Base-by-base conservation (phyloP, 2,329 filamentous ascomycete species). In the Trichoderma sp. region DNA sequence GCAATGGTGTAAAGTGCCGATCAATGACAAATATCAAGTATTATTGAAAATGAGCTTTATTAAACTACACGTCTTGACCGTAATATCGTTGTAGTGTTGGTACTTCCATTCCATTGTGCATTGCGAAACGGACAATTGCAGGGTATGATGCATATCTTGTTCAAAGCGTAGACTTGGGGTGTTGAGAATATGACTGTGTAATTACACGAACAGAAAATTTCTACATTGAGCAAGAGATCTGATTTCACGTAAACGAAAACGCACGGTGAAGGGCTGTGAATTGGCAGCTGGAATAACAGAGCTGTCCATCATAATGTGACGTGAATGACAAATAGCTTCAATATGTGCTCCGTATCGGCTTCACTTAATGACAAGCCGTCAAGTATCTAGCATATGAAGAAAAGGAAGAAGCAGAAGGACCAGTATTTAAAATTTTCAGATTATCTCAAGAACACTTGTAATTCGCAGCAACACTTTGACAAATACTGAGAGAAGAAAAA, bases 51-150 rank as follows among this genome's bases (percentile, higher is more conserved):
- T 19, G 16, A 43, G 19, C 19, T 7, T 5, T 35, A 40, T n/a
- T 3, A 49, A 61, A 49, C 14, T 2, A 6, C 29, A 1, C 27
- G 29, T 8, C 8, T 35, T 11, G n/a, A 27, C 52, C 10, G 16
- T 3, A 11, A 19, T 24, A 1, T 1, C 4, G 13, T 10, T 4
- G 11, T 14, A 8, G 1, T 0, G 33, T 21, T 16, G 10, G 2
- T 31, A 19, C 7, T 3, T 43, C 0, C 8, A 8, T 16, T n/a
- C 19, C 0, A n/a, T 19, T 43, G 6, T 11, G 52, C 13, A 31
- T 56, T 3, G 24, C 11, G 10, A 19, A 1, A 21, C 11, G 10
- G 47, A 6, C n/a, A 19, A 11, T 8, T 56, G 13, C 27, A 43
- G 61, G 61, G 61, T 64, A 56, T 56, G 33, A 11, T 13, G 24